Evolutionary conservation across 2,329 filamentous ascomycete species (phyloP).

Genomic region (Juglanconis oblonga): DNA sequence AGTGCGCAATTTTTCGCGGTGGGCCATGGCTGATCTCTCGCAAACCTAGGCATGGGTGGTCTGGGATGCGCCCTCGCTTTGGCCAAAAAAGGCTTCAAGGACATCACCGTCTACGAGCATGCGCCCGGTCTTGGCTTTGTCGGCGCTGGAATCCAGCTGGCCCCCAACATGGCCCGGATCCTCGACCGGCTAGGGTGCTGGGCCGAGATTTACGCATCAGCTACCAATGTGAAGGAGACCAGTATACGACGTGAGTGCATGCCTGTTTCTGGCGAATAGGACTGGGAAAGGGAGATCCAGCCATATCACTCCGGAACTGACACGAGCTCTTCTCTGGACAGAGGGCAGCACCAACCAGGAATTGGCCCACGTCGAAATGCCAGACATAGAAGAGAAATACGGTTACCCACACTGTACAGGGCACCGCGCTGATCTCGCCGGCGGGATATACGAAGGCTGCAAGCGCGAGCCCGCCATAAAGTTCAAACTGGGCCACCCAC

Average conservation of each 20-base stretch:
- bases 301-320: not conserved
- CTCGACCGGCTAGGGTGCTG: slow-evolving; percentile 72
- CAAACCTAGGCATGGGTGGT: slow-evolving; percentile 68
- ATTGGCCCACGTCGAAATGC: slow-evolving; percentile 67
- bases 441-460: slow-evolving; percentile 69
- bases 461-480: slow-evolving; percentile 57
- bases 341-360: slow-evolving; percentile 68
- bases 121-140: slow-evolving; percentile 75
- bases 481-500: slow-evolving; percentile 64
- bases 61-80: slow-evolving; percentile 69
- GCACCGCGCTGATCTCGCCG: slow-evolving; percentile 70
- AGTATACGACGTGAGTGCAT: slow-evolving; percentile 62
- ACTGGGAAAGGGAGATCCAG: no score
- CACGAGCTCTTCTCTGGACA: slow-evolving; percentile 21
- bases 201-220: slow-evolving; percentile 66
- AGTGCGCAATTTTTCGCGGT: not conserved
- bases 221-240: slow-evolving; percentile 67
- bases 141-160: slow-evolving; percentile 80
- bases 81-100: slow-evolving; percentile 71
- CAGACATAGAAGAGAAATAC: slow-evolving; percentile 65
- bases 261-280: not conserved
- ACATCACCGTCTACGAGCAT: slow-evolving; percentile 72
- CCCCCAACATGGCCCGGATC: slow-evolving; percentile 78
- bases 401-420: slow-evolving; percentile 77
- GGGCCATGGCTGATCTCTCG: not conserved